phyloP scores from a whole-genome alignment of 202 grass and related monocot species.

The Panicum hallii region DNA sequence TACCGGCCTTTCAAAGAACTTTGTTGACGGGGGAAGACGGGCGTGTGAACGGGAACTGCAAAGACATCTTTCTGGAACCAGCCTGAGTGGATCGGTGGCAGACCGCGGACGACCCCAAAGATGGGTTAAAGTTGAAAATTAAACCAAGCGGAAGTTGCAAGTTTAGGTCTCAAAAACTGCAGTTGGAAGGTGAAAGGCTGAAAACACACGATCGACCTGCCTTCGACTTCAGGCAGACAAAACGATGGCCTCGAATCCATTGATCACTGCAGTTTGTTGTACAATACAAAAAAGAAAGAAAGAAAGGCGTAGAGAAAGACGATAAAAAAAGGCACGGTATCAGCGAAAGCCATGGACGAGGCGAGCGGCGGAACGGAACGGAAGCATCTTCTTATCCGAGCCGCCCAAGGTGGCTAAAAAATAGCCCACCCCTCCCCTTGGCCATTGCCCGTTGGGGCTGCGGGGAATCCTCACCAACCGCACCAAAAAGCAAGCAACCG shows the following conservation, averaged over 20 bases:
- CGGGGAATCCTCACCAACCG: constrained; percentile 25
- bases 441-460: neutral
- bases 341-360: constrained; percentile 1
- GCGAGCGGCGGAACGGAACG: neutral
- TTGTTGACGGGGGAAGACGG: neutral
- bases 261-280: no score
- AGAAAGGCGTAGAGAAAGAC: neutral
- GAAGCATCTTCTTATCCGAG: constrained; percentile 4
- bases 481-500: neutral
- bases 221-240: neutral
- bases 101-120: constrained; percentile 1
- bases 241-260: neutral
- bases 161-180: neutral
- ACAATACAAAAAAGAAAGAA: neutral
- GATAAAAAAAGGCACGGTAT: neutral
- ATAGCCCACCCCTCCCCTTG: neutral
- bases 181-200: neutral
- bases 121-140: no score
- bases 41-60: neutral
- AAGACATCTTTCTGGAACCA: neutral
- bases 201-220: neutral
- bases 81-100: neutral
- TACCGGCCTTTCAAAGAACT: neutral
- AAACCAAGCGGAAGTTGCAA: neutral
- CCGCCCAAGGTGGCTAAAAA: constrained; percentile 11